Percentiles rank a stretch among this genome's conserved stretches.
Evolutionary conservation across 78 protist genomes (phyloP).

Genomic region (Monosiga brevicollis): DNA sequence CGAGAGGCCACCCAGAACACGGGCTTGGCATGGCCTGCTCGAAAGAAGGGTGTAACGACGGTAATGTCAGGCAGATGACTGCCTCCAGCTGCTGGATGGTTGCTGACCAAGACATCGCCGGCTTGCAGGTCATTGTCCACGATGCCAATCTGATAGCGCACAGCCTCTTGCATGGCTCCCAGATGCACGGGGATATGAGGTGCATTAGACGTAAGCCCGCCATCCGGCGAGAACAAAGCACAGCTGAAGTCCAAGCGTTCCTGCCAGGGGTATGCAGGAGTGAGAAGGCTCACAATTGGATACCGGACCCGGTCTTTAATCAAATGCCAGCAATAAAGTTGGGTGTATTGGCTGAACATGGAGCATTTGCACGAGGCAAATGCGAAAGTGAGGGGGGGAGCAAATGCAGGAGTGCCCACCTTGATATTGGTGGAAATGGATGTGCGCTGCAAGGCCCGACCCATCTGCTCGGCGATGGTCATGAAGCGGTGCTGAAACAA

Average conservation of each 20-base stretch:
- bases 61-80: conserved; percentile 93
- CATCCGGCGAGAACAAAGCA: conserved; percentile 84
- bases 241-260: conserved; percentile 85
- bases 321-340: too few species aligned
- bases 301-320: too few species aligned
- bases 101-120: conserved; percentile 76
- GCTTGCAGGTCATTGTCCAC: conserved; percentile 9
- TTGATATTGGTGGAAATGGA: conserved; percentile 86
- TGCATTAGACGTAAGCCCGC: conserved; percentile 90
- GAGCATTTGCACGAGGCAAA: too few species aligned
- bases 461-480: conserved; percentile 98
- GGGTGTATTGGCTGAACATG: too few species aligned
- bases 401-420: too few species aligned
- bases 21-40: conserved; percentile 14
- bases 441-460: conserved; percentile 82
- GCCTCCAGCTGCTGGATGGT: conserved; percentile 91
- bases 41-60: conserved; percentile 84
- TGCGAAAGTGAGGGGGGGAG: too few species aligned
- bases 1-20: conserved; percentile 87
- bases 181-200: conserved; percentile 94
- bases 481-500: conserved; percentile 85
- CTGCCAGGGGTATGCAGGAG: too few species aligned
- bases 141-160: conserved; percentile 39
- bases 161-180: conserved; percentile 88
- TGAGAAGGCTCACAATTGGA: too few species aligned